These are phyloP conservation scores for Dioszegia crocea DNA, from an alignment of 768 basidiomycete genomes.

Conservation along the genomic window DNA sequence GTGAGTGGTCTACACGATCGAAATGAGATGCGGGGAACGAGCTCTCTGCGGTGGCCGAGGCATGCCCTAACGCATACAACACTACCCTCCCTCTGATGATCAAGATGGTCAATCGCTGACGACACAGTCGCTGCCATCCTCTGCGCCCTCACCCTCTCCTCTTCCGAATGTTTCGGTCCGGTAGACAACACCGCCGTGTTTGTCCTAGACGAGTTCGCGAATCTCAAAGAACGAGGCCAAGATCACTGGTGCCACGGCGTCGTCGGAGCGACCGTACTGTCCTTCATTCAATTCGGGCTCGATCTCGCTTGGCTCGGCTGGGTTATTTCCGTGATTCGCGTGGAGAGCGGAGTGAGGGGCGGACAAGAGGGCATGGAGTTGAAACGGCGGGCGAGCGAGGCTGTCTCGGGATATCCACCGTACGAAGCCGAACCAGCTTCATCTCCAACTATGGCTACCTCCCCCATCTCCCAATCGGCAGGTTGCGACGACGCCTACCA, in stretches of 20 bases:
- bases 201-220: constrained; percentile 8
- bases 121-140: not conserved
- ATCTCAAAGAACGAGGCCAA: not conserved
- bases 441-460: too few relatives aligned
- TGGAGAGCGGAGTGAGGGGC: constrained; percentile 3
- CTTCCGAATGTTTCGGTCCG: not conserved
- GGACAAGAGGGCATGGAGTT: not conserved
- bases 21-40: too few relatives aligned
- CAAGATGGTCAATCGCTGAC: not conserved
- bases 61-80: too few relatives aligned
- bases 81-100: too few relatives aligned
- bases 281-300: constrained; percentile 1
- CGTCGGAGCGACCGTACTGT: constrained; percentile 1
- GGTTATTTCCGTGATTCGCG: not conserved
- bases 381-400: not conserved
- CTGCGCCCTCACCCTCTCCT: constrained; percentile 8
- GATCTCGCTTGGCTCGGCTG: constrained; percentile 6
- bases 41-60: too few relatives aligned
- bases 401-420: not conserved
- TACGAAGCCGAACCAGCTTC: too few relatives aligned
- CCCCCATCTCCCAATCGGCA: not conserved
- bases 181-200: not conserved
- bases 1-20: not conserved
- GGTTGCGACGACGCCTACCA: not conserved
- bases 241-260: constrained; percentile 5